Percentiles rank a stretch among this genome's conserved stretches.
Conservation (phyloP, 106 monocot species). For the Allium sativum region DNA sequence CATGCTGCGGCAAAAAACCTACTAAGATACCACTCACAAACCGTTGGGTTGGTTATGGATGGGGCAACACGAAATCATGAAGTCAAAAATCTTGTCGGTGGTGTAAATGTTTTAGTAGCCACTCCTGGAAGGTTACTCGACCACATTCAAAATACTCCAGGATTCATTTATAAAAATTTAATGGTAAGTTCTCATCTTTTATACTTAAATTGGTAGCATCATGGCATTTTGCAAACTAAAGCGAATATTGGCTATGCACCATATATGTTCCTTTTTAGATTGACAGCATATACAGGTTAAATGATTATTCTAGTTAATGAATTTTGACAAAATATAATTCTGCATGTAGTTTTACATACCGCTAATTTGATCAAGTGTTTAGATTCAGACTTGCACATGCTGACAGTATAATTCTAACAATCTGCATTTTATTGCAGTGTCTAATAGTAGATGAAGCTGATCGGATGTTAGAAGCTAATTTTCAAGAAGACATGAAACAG, state of each 20-base stretch:
- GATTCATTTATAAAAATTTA: conserved; percentile 77
- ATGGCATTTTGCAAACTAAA: too few species aligned
- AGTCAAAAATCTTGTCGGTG: conserved; percentile 71
- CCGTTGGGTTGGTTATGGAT: conserved; percentile 76
- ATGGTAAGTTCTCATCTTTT: conserved; percentile 21
- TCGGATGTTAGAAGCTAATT: conserved; percentile 74
- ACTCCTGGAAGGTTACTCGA: conserved; percentile 91
- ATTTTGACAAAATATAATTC: too few species aligned
- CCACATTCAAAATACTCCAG: conserved; percentile 77
- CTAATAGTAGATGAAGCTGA: conserved; percentile 96
- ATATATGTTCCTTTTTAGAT: too few species aligned
- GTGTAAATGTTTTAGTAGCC: conserved; percentile 71
- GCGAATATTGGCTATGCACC: too few species aligned
- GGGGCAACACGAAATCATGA: conserved; percentile 53
- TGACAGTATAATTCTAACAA: too few species aligned
- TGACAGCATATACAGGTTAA: too few species aligned
- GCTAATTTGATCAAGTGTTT: too few species aligned
- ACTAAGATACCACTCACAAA: conserved; percentile 78
- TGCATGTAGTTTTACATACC: too few species aligned
- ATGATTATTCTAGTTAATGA: too few species aligned
- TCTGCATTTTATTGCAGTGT: conserved; percentile 28
- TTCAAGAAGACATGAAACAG: conserved; percentile 94
- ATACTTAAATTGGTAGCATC: too few species aligned
- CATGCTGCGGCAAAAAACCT: conserved; percentile 81
- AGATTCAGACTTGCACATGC: too few species aligned